Percentiles rank a stretch among this genome's conserved stretches.
Conservation (phyloP, 495 filamentous ascomycete genomes). For the Bathelium albidoporum region DNA sequence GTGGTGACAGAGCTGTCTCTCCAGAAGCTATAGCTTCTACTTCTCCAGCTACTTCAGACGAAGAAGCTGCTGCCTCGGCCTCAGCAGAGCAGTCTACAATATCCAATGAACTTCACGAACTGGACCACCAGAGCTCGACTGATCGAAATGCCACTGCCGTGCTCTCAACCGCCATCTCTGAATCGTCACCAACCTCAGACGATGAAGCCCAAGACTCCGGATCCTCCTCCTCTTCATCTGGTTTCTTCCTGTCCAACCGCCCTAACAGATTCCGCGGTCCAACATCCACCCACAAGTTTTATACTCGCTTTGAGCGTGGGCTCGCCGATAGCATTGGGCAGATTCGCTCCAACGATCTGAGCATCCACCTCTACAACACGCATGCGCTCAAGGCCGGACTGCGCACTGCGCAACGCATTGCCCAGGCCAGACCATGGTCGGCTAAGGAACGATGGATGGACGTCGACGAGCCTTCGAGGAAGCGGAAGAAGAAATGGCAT, state of each 20-base stretch:
- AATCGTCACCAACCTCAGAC: background rate
- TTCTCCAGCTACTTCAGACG: background rate
- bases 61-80: background rate
- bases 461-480: too few species aligned
- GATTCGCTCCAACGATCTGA: constrained; percentile 50
- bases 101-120: background rate
- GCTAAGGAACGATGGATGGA: constrained; percentile 27
- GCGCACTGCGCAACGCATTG: constrained; percentile 20
- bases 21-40: background rate
- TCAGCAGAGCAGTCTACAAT: background rate
- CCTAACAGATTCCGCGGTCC: constrained; percentile 46
- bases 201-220: background rate
- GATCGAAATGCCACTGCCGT: background rate
- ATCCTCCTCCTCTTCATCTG: background rate
- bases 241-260: constrained; percentile 23
- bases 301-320: constrained; percentile 49
- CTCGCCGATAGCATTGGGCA: constrained; percentile 48
- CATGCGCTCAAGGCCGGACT: constrained; percentile 47
- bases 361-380: constrained; percentile 66
- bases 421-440: constrained; percentile 22
- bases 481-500: constrained; percentile 17
- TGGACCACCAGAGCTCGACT: background rate
- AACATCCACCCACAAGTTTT: constrained; percentile 46
- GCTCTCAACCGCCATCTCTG: background rate
- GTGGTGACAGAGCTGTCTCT: background rate